Evolutionary conservation across 371 early-diverging fungal species (phyloP).

Genomic region (Sporodiniella umbellata): DNA sequence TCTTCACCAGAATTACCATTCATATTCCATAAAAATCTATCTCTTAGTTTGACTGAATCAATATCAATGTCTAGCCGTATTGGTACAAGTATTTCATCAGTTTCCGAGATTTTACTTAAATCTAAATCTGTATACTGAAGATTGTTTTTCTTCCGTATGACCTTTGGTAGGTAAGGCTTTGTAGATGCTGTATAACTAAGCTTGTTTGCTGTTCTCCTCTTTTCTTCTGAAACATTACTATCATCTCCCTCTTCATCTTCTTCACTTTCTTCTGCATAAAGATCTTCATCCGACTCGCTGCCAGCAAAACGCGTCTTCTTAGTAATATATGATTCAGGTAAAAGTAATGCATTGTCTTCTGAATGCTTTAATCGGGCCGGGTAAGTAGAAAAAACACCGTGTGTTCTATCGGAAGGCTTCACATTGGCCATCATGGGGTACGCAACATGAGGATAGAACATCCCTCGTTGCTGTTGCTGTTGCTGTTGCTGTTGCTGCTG

Average conservation of each 20-base stretch:
- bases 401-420: conserved; percentile 20
- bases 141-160: conserved; percentile 34
- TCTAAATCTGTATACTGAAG: conserved; percentile 4
- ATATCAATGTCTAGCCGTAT: conserved; percentile 81
- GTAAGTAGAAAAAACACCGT: conserved; percentile 44
- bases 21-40: conserved; percentile 84
- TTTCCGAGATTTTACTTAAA: conserved; percentile 44
- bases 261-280: conserved; percentile 24
- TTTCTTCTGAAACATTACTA: conserved; percentile 6
- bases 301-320: conserved; percentile 27
- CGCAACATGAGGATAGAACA: conserved; percentile 14
- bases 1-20: conserved; percentile 46
- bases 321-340: conserved; percentile 39
- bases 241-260: conserved; percentile 27
- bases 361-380: conserved; percentile 42
- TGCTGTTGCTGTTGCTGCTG: no score
- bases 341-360: conserved; percentile 39
- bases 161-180: conserved; percentile 17
- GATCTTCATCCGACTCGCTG: not conserved
- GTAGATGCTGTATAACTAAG: conserved; percentile 1
- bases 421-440: conserved; percentile 22
- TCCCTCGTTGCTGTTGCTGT: conserved; percentile 7
- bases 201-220: conserved; percentile 6
- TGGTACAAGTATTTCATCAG: conserved; percentile 68
- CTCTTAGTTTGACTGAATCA: conserved; percentile 71